Percentiles rank a stretch among this genome's conserved stretches.
phyloP scores from a whole-genome alignment of 2,329 filamentous ascomycete species.

The Alternaria incomplexa region DNA sequence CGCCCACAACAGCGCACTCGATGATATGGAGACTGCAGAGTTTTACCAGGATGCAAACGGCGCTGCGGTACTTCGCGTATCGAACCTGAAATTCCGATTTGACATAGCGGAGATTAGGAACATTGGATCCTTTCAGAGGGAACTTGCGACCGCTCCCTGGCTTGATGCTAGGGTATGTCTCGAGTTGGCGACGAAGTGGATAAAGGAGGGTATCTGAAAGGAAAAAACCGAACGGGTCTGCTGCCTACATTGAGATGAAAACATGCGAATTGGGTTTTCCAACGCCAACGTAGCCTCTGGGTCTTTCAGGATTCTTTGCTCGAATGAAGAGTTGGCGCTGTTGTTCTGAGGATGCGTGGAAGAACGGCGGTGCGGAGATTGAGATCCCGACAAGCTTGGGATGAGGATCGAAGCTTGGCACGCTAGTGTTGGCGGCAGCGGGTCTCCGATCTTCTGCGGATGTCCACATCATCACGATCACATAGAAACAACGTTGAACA shows the following conservation, averaged over 20 bases:
- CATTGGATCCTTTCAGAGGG: not conserved
- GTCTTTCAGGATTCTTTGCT: not conserved
- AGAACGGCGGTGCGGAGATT: not conserved
- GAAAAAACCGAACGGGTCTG: not conserved
- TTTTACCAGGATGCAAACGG: not conserved
- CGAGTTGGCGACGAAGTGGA: not conserved
- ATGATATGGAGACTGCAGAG: not conserved
- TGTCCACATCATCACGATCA: not conserved
- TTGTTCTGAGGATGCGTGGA: not conserved
- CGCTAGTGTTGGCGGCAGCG: not conserved
- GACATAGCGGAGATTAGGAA: not conserved
- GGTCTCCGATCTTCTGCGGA: not conserved
- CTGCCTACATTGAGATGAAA: not conserved
- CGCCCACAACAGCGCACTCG: not conserved
- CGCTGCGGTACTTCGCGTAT: not conserved
- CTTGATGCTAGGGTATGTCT: not conserved
- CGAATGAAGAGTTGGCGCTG: not conserved
- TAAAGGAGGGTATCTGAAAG: not conserved
- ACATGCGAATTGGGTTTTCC: not conserved
- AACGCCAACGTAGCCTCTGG: not conserved
- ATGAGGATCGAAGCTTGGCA: not conserved
- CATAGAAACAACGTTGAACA: not conserved
- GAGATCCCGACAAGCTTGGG: not conserved
- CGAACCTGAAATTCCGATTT: not conserved
- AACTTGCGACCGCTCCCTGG: not conserved